Base-by-base conservation (phyloP, 2,329 filamentous ascomycete genomes). In the Trichoderma sp. region DNA sequence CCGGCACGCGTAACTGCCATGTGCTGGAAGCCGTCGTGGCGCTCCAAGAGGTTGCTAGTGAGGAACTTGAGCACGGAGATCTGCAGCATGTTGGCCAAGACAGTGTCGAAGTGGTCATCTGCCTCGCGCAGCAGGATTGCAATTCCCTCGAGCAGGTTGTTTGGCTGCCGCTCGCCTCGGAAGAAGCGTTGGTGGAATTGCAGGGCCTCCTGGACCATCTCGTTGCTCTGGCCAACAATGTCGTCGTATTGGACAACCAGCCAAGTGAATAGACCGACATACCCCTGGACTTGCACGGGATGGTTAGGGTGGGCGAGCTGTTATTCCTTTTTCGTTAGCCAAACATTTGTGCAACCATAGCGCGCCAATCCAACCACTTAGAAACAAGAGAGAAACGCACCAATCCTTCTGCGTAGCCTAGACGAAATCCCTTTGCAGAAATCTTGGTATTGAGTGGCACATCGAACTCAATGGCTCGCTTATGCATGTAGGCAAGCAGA, bases 161-260 rank as follows among this genome's bases (percentile, higher is more conserved):
- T 67, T 5, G 30, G 47, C n/a, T 57, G 64, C 7, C 26, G 43
- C 32, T 67, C 64, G 30, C 64, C 64, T 56, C 64, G 47, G 64
- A 67, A 67, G 64, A 67, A 67, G 64, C 64, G 64, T n/a, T 36
- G 21, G 64, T 67, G 64, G 51, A 67, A 67, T 24, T 57, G 14
- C 8, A 67, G 51, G 30, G 64, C 64, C 15, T 67, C 47, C 51
- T 67, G 28, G 28, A 57, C 21, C 47, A 67, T 36, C 51, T 67
- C n/a, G 5, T 57, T 57, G 64, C 43, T 56, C 64, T 39, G 64
- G 51, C 64, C 64, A 3, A 67, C 47, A 67, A 51, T 53, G 39
- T 62, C 66, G 57, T 70, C 67, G 30, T 70, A 70, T 26, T 53
- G 67, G 3, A 70, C 30, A 21, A 61, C 39, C 9, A 53, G 57